Base-by-base conservation (phyloP, 768 basidiomycete genomes). In the Roridomyces roridus region DNA sequence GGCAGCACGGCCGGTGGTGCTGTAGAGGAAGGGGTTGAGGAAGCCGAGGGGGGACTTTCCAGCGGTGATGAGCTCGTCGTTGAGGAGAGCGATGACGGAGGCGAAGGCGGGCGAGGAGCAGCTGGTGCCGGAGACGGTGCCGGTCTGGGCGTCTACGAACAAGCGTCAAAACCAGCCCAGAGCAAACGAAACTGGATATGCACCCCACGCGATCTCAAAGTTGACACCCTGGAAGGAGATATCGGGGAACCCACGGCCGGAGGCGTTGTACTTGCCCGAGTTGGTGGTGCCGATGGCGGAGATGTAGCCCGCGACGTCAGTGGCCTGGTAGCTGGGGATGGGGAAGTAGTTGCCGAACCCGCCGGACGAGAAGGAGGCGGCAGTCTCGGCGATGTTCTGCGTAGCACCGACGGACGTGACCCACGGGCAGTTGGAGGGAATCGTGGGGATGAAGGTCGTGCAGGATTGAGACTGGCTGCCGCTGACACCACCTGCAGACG, bases 361-460 rank as follows among this genome's bases (percentile, higher is more conserved):
- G 21, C 85, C 84, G 0, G 80, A 77, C 17, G 79, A 81, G 69
- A 85, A 80, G 26, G 28, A 52, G 0, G 70, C 74, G 0, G 79
- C 78, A 18, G 67, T 74, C 64, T 86, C 84, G 7, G 65, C 60
- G 50, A 83, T 70, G 15, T 65, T 52, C 8, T 61, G 60, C 0
- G 82, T 83, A 14, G 77, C 82, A 1, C 85, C 85, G 45, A 67
- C 61, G 36, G 44, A 44, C 4, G 52, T 70, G 41, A 65, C 26
- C 59, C 63, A 77, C 46, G 77, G 77, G 53, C 78, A 86, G 0
- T 76, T 64, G 14, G 81, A 72, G 9, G 85, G 85, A 73, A 86
- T 86, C 67, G 77, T 62, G 28, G 54, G 61, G 23, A 68, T 57
- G 62, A 68, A 68, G 31, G 55, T 68, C 20, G 63, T 59, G 62